Evolutionary conservation across 768 basidiomycete species (phyloP), one percentile per base, ranked within the genome.

Genomic region (Imleria badia): DNA sequence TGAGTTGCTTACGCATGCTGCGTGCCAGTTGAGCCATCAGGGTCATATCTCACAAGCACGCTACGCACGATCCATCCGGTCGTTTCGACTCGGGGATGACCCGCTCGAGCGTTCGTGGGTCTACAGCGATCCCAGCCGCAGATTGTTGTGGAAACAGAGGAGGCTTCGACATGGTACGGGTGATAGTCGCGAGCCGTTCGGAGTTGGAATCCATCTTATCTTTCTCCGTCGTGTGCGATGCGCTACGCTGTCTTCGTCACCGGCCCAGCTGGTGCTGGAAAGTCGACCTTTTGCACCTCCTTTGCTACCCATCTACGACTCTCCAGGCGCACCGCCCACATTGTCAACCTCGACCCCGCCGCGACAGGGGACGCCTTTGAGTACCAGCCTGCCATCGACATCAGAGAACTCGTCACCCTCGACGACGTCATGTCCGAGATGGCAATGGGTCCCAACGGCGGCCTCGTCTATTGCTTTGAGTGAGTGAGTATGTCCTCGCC

Each of bases 401-500:
- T 99, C 72, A 83, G 86, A 53, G 91, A 98, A 64, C 79, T 99
- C 47, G 84, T 99, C 64, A 90, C 87, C 53, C 74, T 99, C 48
- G 85, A 97, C 55, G 97, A 99, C 74, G 94, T 95, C 59, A 98
- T 98, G 97, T 80, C 78, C 23, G 97, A 99, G 73, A 80, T 97
- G 60, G 87, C 85, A 36, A 94, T 94, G 73, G 97, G 97, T 3
- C 97, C 97, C 0, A 99, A 99, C 64, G 97, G 97, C 11, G 97
- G 95, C 5, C 77, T 99, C 48, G 85, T 99, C 52, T 98, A 98
- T 69, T 98, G 97, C 76, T 99, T 99, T 72, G 97, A 99, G 97
- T 98, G 82, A 87, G 94, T 86, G 72, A 82, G 81, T 83, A 76
- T 45, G 43, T 55, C 43, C 48, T 34, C 34, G 29, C 36, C 35